A percentile compares a stretch with the other conserved stretches of the same genome.
Evolutionary conservation across 768 basidiomycete genomes (phyloP).

Genomic region (Mycena kentingensis): DNA sequence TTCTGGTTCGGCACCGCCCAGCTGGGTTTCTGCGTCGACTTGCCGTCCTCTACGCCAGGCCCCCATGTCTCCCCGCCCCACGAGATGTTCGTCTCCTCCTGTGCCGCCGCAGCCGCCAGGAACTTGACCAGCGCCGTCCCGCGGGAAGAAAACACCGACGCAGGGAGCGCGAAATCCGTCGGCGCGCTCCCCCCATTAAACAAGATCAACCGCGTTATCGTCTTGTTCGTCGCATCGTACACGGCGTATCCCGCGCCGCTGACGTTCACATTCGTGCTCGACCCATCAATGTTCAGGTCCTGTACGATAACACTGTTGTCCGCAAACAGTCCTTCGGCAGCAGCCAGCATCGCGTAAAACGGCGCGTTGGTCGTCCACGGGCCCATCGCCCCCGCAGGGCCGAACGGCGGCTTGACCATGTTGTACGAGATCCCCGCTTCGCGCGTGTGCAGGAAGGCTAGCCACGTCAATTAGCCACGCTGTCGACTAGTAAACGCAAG

Average conservation of each 20-base stretch:
- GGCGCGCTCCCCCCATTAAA: conserved; percentile 54
- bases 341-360: conserved; percentile 51
- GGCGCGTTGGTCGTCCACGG: conserved; percentile 52
- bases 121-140: conserved; percentile 42
- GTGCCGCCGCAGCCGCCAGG: conserved; percentile 46
- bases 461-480: conserved; percentile 10
- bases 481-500: background rate
- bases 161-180: conserved; percentile 44
- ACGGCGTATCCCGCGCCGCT: conserved; percentile 58
- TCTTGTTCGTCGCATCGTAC: conserved; percentile 52
- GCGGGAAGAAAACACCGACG: conserved; percentile 26
- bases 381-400: conserved; percentile 35
- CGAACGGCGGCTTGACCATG: conserved; percentile 45
- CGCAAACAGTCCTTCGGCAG: conserved; percentile 46
- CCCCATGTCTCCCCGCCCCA: conserved; percentile 62
- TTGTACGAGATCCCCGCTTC: conserved; percentile 57
- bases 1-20: conserved; percentile 41
- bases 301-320: conserved; percentile 45
- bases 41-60: conserved; percentile 41
- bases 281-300: conserved; percentile 48
- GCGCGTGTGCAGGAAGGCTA: conserved; percentile 55
- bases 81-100: conserved; percentile 55
- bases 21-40: conserved; percentile 29
- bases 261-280: conserved; percentile 37
- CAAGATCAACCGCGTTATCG: conserved; percentile 44